These are phyloP conservation scores for Karstenula rhodostoma DNA, from an alignment of 2,329 filamentous ascomycete species.

Conservation along the genomic window DNA sequence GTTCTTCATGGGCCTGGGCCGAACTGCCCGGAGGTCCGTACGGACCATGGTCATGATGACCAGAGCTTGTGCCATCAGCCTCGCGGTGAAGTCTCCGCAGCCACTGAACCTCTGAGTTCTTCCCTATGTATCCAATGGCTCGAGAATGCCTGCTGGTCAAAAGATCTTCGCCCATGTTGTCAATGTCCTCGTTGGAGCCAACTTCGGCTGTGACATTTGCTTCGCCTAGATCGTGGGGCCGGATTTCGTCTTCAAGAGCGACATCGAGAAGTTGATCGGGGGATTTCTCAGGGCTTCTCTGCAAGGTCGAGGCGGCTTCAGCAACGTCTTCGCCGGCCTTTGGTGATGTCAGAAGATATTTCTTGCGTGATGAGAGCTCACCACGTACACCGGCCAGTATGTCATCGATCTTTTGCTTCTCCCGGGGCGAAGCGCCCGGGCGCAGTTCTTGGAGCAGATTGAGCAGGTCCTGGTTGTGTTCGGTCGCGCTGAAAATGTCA, in stretches of 20 bases:
- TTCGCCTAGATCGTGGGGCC: not conserved
- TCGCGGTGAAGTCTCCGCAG: conserved; percentile 27
- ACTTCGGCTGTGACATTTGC: conserved; percentile 32
- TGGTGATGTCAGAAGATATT: not conserved
- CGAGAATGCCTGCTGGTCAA: conserved; percentile 29
- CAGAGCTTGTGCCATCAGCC: conserved; percentile 2
- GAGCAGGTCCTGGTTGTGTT: conserved; percentile 41
- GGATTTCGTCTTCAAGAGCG: conserved; percentile 24
- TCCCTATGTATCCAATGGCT: conserved; percentile 38
- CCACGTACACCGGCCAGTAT: conserved; percentile 28
- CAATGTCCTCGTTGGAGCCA: conserved; percentile 35
- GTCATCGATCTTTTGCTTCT: conserved; percentile 30
- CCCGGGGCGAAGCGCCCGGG: conserved; percentile 16
- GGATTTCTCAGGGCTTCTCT: conserved; percentile 21
- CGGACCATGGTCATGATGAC: conserved; percentile 13
- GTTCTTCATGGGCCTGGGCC: conserved; percentile 21
- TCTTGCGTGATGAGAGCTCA: not conserved
- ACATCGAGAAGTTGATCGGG: conserved; percentile 8
- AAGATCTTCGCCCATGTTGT: conserved; percentile 35
- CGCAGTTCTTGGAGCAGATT: conserved; percentile 34
- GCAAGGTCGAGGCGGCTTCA: conserved; percentile 26
- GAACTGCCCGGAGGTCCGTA: conserved; percentile 31
- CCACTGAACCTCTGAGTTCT: conserved; percentile 37
- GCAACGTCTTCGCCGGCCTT: conserved; percentile 30
- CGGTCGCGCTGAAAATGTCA: conserved; percentile 31